Evolutionary conservation across 305 asterid species (phyloP).

Genomic region (Fraxinus greggii): DNA sequence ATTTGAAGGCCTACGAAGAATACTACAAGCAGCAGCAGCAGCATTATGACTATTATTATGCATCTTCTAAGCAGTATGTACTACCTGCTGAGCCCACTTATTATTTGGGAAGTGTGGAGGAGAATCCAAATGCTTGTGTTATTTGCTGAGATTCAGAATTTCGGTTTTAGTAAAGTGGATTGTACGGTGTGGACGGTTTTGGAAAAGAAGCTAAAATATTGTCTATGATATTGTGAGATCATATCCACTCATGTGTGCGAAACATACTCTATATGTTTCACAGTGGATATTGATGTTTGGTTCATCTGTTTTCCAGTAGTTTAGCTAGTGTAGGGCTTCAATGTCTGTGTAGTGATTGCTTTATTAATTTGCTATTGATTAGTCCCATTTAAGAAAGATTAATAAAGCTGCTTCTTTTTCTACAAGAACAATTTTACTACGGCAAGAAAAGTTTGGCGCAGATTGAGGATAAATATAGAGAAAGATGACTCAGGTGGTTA

Average conservation of each 20-base stretch:
- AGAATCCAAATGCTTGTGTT: constrained; percentile 71
- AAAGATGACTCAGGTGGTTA: no score
- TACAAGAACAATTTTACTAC: no score
- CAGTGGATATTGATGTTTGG: background rate
- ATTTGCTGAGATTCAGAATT: constrained; percentile 38
- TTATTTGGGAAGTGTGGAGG: constrained; percentile 41
- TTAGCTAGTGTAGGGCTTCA: background rate
- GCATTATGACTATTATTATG: constrained; percentile 15
- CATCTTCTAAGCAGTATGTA: background rate
- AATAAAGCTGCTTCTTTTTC: no score
- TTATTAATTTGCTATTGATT: no score
- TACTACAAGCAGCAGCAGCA: constrained; percentile 30
- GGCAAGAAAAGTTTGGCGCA: no score
- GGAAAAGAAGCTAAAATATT: background rate
- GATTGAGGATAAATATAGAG: no score
- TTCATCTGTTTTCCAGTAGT: background rate
- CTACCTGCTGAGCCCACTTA: constrained; percentile 29
- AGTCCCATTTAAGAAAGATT: no score
- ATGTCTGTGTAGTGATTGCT: no score
- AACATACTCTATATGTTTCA: background rate
- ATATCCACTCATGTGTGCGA: background rate
- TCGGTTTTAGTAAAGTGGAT: background rate
- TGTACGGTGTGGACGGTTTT: background rate
- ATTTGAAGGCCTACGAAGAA: constrained; percentile 31
- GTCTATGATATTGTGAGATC: background rate